Evolutionary conservation across 768 basidiomycete genomes (phyloP).

Genomic region (Kwoniella europaea): DNA sequence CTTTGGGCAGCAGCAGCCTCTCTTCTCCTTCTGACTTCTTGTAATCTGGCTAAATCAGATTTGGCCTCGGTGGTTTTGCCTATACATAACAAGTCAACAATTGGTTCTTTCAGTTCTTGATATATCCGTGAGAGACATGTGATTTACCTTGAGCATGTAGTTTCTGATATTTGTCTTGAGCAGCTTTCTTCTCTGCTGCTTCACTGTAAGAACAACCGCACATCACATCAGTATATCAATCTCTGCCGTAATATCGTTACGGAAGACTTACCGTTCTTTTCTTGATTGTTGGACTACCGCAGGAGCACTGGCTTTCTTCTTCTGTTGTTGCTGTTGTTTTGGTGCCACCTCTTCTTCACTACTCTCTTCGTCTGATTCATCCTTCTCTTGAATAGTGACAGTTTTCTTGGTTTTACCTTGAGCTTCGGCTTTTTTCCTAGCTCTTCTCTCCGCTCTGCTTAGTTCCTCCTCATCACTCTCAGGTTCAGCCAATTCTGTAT

Average conservation of each 20-base stretch:
- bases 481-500: conserved; percentile 51
- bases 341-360: conserved; percentile 26
- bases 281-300: conserved; percentile 43
- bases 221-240: conserved; percentile 59
- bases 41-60: conserved; percentile 80
- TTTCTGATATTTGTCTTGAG: conserved; percentile 86
- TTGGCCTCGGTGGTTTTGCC: conserved; percentile 93
- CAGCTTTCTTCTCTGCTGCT: conserved; percentile 88
- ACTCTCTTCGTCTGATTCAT: conserved; percentile 25
- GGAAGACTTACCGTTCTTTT: conserved; percentile 57
- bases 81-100: conserved; percentile 60
- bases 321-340: conserved; percentile 32
- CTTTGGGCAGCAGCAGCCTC: conserved; percentile 85
- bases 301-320: conserved; percentile 30
- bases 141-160: conserved; percentile 62
- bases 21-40: conserved; percentile 79
- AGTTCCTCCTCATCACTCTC: conserved; percentile 60
- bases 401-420: conserved; percentile 43
- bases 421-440: conserved; percentile 80
- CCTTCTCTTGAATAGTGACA: conserved; percentile 48
- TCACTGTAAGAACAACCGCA: conserved; percentile 64
- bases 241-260: conserved; percentile 58
- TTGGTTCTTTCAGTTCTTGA: conserved; percentile 55
- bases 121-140: not conserved
- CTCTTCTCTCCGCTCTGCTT: conserved; percentile 73